Percentiles rank a stretch among this genome's conserved stretches.
Conservation (phyloP, 2,329 filamentous ascomycete genomes). For the Aspergillus sp. region DNA sequence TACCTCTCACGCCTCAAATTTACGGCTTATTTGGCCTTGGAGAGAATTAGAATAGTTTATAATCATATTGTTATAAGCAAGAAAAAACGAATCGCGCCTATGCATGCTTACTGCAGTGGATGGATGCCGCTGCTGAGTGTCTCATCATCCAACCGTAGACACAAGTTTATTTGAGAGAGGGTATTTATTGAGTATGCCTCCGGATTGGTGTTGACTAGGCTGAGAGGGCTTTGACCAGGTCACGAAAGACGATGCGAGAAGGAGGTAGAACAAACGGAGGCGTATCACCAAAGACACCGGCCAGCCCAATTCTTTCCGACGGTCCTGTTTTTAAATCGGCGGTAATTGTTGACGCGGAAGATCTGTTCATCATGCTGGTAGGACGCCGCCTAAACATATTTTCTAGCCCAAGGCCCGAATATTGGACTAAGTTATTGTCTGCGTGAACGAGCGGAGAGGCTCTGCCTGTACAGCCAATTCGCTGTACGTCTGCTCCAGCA, state of each 20-base stretch:
- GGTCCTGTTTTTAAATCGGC: constrained; percentile 7
- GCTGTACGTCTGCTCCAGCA: constrained; percentile 69
- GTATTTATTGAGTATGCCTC: background rate
- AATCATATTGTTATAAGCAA: too few relatives aligned
- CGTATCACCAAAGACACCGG: constrained; percentile 38
- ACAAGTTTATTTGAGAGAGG: background rate
- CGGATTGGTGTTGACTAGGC: constrained; percentile 1
- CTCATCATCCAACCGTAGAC: background rate
- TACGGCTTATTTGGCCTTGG: too few relatives aligned
- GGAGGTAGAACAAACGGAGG: constrained; percentile 41
- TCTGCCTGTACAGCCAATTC: constrained; percentile 29
- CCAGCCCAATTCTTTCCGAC: constrained; percentile 28
- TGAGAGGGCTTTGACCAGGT: constrained; percentile 33
- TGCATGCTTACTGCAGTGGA: background rate
- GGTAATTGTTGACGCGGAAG: background rate
- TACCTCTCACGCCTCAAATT: too few relatives aligned
- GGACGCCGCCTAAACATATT: constrained; percentile 31
- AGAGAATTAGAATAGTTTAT: too few relatives aligned
- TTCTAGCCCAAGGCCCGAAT: constrained; percentile 32
- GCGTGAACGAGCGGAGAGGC: constrained; percentile 24
- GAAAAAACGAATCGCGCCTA: background rate
- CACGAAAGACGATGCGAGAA: constrained; percentile 38
- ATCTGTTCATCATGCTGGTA: background rate
- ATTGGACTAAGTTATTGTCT: constrained; percentile 23
- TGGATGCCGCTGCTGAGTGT: background rate